Evolutionary conservation across 495 filamentous ascomycete species (phyloP).

Genomic region (Aspergillus affinis): DNA sequence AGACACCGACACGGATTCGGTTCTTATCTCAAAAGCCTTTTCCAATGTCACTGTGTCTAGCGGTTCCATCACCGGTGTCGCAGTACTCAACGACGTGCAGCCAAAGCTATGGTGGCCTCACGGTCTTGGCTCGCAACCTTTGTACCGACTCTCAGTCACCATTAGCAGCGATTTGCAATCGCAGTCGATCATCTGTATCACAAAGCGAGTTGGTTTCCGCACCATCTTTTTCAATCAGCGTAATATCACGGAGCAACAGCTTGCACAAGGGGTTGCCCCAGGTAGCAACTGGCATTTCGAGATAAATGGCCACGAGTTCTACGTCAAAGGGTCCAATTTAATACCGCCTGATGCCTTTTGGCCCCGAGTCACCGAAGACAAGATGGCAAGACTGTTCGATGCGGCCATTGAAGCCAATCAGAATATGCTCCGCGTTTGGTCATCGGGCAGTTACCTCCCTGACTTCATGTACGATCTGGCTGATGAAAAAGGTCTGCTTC

Average conservation of each 20-base stretch:
- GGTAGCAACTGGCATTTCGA: conserved; percentile 71
- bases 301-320: conserved; percentile 67
- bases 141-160: conserved; percentile 58
- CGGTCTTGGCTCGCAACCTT: conserved; percentile 57
- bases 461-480: conserved; percentile 71
- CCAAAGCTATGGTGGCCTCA: conserved; percentile 67
- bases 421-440: conserved; percentile 72
- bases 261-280: conserved; percentile 57
- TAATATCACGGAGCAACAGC: conserved; percentile 57
- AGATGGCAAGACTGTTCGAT: conserved; percentile 56
- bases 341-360: conserved; percentile 69
- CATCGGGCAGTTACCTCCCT: conserved; percentile 61
- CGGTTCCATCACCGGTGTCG: conserved; percentile 52
- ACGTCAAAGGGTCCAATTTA: conserved; percentile 66
- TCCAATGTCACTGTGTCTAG: conserved; percentile 43
- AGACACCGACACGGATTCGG: conserved; percentile 45
- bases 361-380: conserved; percentile 57
- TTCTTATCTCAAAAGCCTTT: conserved; percentile 45
- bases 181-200: conserved; percentile 44
- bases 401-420: conserved; percentile 59
- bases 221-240: conserved; percentile 65
- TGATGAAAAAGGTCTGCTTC: conserved; percentile 62
- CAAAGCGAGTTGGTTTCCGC: conserved; percentile 62
- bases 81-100: conserved; percentile 38
- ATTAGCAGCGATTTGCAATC: conserved; percentile 35